A percentile compares a stretch with the other conserved stretches of the same genome.
Evolutionary conservation across 169 alveolate species (phyloP).

Genomic region (Plasmodium yoelii): DNA sequence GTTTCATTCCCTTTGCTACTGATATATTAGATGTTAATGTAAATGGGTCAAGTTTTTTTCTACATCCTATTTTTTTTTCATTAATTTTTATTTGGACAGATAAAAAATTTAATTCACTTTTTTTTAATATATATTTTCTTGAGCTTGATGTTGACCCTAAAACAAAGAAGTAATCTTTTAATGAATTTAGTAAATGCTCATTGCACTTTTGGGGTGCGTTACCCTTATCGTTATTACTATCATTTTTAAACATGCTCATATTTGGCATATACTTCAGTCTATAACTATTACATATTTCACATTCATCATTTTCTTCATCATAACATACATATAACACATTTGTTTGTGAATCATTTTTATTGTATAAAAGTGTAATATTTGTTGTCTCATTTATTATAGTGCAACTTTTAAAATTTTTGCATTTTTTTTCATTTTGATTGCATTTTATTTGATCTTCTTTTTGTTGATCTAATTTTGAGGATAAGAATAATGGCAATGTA

Average conservation of each 20-base stretch:
- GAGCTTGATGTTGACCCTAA: slow-evolving; percentile 69
- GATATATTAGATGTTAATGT: slow-evolving; percentile 66
- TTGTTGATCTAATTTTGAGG: background rate
- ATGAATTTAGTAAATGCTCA: background rate
- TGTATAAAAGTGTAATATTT: slow-evolving; percentile 1
- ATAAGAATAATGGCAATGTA: background rate
- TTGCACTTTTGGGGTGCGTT: background rate
- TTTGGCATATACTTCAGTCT: slow-evolving; percentile 52
- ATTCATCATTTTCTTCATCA: slow-evolving; percentile 55
- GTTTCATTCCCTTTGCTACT: slow-evolving; percentile 50
- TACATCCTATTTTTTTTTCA: slow-evolving; percentile 70
- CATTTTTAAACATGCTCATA: slow-evolving; percentile 4
- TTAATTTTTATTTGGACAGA: slow-evolving; percentile 38
- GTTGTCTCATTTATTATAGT: background rate
- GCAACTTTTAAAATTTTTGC: slow-evolving; percentile 4
- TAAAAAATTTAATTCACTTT: slow-evolving; percentile 40
- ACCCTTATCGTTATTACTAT: background rate
- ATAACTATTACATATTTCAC: slow-evolving; percentile 44
- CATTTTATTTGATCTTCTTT: background rate
- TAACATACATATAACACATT: slow-evolving; percentile 37
- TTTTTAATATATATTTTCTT: slow-evolving; percentile 52
- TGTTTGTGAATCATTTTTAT: slow-evolving; percentile 6
- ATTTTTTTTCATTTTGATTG: background rate
- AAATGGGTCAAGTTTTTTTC: slow-evolving; percentile 52
- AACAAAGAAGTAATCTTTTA: slow-evolving; percentile 46